Evolutionary conservation across 2,329 filamentous ascomycete genomes (phyloP), one percentile per base, ranked within the genome.

Genomic region (Fusarium napiforme): DNA sequence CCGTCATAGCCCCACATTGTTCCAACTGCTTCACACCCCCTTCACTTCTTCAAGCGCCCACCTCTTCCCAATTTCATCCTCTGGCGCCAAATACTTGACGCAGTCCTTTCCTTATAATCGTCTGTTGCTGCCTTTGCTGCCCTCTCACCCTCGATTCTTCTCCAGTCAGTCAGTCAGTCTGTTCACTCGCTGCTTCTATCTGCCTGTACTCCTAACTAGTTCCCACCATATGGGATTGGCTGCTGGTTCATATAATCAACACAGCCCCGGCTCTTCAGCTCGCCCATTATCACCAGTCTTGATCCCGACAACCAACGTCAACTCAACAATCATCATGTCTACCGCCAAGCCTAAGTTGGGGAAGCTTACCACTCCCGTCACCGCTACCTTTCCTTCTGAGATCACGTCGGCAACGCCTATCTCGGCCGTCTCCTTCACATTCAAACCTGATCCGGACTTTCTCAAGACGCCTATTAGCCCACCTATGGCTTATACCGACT

Each of bases 381-480:
- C 89, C 71, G 87, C 88, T 72, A 90, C 87, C 59, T 92, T 92
- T 78, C 89, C 88, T 36, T 92, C 82, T 78, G 87, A 87, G 81
- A 86, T 87, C 74, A 86, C 87, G 67, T 91, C 91, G 76, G 87
- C 88, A 74, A 95, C 92, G 73, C 93, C 93, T 55, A 87, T 93
- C 79, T 91, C 81, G 69, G 85, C 82, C 65, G 79, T 82, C 65
- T 82, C 79, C 37, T 82, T 82, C 66, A 75, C 79, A 46, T 81
- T 79, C 72, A 83, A 83, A 71, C 82, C 84, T 14, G 84, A 83
- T 39, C 80, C 84, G 12, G 85, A 86, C 64, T 87, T 88, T 76
- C 89, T 95, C 85, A 96, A 95, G 84, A 98, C 95, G 9, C 95
- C 95, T 55, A 97, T 98, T 81, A 97, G 93, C 58, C 96, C 96